Base-by-base conservation (phyloP, 2,329 filamentous ascomycete species). In the Penicillium sp. region DNA sequence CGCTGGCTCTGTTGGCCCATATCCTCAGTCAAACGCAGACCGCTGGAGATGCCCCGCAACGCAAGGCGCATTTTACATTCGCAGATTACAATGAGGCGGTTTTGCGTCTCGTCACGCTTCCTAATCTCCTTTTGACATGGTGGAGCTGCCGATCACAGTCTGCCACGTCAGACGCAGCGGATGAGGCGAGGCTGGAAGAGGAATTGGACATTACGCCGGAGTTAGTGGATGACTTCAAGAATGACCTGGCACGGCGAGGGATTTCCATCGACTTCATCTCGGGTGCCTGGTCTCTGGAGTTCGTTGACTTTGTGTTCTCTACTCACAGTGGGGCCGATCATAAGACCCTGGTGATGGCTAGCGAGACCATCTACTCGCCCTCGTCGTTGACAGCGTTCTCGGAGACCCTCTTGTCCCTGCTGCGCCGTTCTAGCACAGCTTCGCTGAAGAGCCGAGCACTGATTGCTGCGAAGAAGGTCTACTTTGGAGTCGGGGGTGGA, bases 401-500 rank as follows among this genome's bases (percentile, higher is more conserved):
- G 0, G 74, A 79, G 32, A 74, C 77, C 1, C 61, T 84, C 36
- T 56, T 76, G 7, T 67, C 59, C 6, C 53, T 83, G 22, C 63
- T 84, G 54, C 75, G 50, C 62, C 70, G 60, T 65, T 63, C 57
- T n/a, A 53, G 32, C 24, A 50, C 43, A 4, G 49, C 39, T 3
- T 44, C 44, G 11, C 41, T 16, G 16, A 59, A 45, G 29, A 61
- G 63, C 29, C 79, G 74, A 53, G 77, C 78, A 2, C 67, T 83
- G 47, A 70, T 85, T 4, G 81, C 79, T 7, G 81, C 81, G 2
- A 85, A 85, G 66, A 73, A 77, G 52, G 76, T 84, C 32, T 85
- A 85, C 65, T 85, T 85, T 58, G 81, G 81, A 0, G 81, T 85
- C 24, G 81, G 81, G 1, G 81, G 81, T 1, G 81, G 80, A 24